Evolutionary conservation across 2,329 filamentous ascomycete genomes (phyloP).

Genomic region (Sporothrix dimorphospora): DNA sequence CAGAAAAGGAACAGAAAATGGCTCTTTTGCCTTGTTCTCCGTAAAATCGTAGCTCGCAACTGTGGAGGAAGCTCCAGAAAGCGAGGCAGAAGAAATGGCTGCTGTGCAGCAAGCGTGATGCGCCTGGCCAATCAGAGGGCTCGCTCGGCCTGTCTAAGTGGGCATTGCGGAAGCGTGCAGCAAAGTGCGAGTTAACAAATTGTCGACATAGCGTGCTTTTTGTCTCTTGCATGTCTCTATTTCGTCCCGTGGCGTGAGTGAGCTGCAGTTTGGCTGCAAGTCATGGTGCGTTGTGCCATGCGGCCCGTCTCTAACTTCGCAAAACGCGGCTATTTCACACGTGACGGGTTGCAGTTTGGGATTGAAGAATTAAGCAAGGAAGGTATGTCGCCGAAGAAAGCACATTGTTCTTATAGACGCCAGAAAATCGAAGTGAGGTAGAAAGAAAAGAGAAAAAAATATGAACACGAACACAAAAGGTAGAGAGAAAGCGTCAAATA

Average conservation of each 20-base stretch:
- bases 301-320: background rate
- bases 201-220: background rate
- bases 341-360: background rate
- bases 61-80: constrained; percentile 15
- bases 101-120: background rate
- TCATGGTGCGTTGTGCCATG: background rate
- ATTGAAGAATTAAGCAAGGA: no score
- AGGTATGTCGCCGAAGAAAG: no score
- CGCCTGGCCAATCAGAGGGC: background rate
- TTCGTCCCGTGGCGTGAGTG: constrained; percentile 21
- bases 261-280: constrained; percentile 22
- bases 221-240: background rate
- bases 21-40: background rate
- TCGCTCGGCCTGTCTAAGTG: constrained; percentile 1
- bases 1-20: constrained; percentile 4
- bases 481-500: background rate
- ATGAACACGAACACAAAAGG: background rate
- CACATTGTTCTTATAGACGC: no score
- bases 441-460: background rate
- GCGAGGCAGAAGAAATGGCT: background rate
- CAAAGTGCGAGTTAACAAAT: background rate
- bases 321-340: background rate
- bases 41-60: background rate
- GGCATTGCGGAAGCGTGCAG: background rate
- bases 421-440: background rate